phyloP scores from a whole-genome alignment of 2,329 filamentous ascomycete genomes.

The Didymella exigua region DNA sequence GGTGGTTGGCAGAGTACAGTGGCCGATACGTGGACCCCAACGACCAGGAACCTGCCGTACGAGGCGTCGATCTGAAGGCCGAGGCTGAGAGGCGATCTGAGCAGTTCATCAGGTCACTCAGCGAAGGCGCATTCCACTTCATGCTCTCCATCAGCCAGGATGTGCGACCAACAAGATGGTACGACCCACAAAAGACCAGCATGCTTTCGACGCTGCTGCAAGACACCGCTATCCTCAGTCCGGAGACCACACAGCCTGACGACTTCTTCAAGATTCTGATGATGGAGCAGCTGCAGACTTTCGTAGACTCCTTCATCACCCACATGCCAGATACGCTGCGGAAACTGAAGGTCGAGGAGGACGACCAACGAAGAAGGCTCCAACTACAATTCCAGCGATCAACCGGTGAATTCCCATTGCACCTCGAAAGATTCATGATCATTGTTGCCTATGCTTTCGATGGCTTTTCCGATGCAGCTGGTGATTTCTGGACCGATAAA shows the following conservation, averaged over 20 bases:
- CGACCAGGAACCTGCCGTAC: slow-evolving; percentile 55
- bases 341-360: slow-evolving; percentile 84
- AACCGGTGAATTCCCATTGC: slow-evolving; percentile 61
- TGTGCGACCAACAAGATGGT: slow-evolving; percentile 80
- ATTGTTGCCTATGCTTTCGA: slow-evolving; percentile 93
- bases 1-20: slow-evolving; percentile 94
- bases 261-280: slow-evolving; percentile 73
- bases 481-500: slow-evolving; percentile 88
- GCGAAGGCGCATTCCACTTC: slow-evolving; percentile 92
- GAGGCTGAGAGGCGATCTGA: slow-evolving; percentile 75
- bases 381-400: slow-evolving; percentile 51
- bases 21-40: slow-evolving; percentile 82
- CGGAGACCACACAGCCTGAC: slow-evolving; percentile 72
- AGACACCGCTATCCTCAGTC: slow-evolving; percentile 72
- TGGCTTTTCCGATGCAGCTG: slow-evolving; percentile 79
- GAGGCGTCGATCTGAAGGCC: slow-evolving; percentile 65
- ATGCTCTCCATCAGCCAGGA: slow-evolving; percentile 84
- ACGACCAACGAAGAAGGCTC: slow-evolving; percentile 71
- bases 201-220: slow-evolving; percentile 83
- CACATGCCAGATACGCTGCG: slow-evolving; percentile 93
- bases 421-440: slow-evolving; percentile 86
- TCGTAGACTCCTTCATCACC: slow-evolving; percentile 90
- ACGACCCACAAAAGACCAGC: slow-evolving; percentile 82
- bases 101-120: slow-evolving; percentile 75
- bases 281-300: slow-evolving; percentile 82